Base-by-base conservation (phyloP, 2,329 filamentous ascomycete species). In the Chaetomium sp. region DNA sequence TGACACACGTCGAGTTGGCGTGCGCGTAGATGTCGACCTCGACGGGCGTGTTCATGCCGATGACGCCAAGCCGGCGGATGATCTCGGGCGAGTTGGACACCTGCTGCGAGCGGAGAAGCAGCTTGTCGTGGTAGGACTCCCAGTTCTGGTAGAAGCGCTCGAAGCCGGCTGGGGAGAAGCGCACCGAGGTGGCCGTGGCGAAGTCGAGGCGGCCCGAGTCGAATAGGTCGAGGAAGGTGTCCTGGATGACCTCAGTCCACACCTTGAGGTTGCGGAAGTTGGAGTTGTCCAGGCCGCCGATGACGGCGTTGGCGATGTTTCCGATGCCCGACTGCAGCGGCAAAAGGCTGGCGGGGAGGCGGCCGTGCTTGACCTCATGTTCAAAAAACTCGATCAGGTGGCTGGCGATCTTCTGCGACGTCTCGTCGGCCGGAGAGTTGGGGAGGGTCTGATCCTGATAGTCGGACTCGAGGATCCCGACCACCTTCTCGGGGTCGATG, bases 21-120 rank as follows among this genome's bases (percentile, higher is more conserved):
- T 96, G 92, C 2, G 92, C 93, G 79, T 96, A 96, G 73, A 96
- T 96, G 79, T 96, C 93, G 19, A 96, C 92, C 79, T 96, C 93
- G 55, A 96, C 91, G 25, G 92, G 92, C 0, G 92, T 96, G 84
- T 96, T 96, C 92, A 96, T 96, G 76, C 91, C 92, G 72, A 97
- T 96, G 70, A 93, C 88, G 67, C 92, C 92, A 1, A 96, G 82
- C 29, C 92, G 86, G 62, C 91, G 87, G 80, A 96, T 96, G 79
- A 96, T 93, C 79, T 96, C 92, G 65, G 92, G 92, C 2, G 88
- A 90, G 83, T 96, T 96, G 73, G 90, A 93, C 10, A 96, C 90
- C 75, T 91, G 87, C 80, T 96, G 92, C n/a, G 89, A 89, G 68
- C 93, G 90, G 56, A 96, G 87, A 63, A 96, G 89, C 2, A 96